Base-by-base conservation (phyloP, 2,329 filamentous ascomycete species). In the Microsporum ferrugineum region DNA sequence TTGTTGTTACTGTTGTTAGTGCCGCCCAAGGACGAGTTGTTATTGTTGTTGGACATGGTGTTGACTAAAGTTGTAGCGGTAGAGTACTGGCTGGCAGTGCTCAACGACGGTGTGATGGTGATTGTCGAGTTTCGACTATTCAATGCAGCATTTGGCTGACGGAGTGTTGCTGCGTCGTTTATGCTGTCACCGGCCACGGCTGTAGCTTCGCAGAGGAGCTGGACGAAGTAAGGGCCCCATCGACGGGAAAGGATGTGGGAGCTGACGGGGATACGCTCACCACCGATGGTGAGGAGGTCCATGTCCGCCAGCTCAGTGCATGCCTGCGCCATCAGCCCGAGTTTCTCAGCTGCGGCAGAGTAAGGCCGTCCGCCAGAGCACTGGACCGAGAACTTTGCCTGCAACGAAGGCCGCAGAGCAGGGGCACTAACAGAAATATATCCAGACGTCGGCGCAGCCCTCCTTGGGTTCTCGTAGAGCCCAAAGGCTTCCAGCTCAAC, bases 401-500 rank as follows among this genome's bases (percentile, higher is more conserved):
- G 64, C 80, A 79, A 31, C 73, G 84, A 65, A 73, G 83, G 34
- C 73, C 82, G 61, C 75, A 85, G 70, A 79, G 87, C 31, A 78
- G 89, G 76, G 74, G 81, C 87, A 75, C 91, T 96, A 29, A 89
- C 86, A 0, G 91, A 96, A 61, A 87, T 80, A 72, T 94, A 96
- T 7, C 86, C 88, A 0, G 91, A 95, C 67, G 89, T 85, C 0
- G 92, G 88, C 3, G 84, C 79, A 0, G 81, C 84, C 71, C 87
- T 88, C 65, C 91, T 84, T 8, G 94, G 91, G 71, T 97, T 99
- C 71, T 97, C 92, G 72, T 96, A 97, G 49, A 99, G 85, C 0
- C 94, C 94, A 77, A 97, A 99, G 0, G 94, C 91, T 71, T 99
- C 94, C 8, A 99, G 80, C 73, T 99, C 94, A 6, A 99, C 92